phyloP scores from a whole-genome alignment of 176 grass and related monocot genomes.

The Coix lacrymajobi region DNA sequence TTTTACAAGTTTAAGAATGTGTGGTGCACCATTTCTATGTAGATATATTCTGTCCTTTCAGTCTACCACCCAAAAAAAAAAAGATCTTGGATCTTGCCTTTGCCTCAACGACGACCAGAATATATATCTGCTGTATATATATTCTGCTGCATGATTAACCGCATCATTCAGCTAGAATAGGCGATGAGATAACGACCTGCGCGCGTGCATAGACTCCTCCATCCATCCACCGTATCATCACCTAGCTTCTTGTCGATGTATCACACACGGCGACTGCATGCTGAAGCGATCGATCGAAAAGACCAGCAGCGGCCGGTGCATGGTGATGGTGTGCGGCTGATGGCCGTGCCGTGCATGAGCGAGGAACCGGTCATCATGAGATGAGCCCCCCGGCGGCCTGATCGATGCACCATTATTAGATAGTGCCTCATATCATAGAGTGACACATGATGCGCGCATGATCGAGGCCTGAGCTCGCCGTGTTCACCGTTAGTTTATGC shows the following conservation, averaged over 20 bases:
- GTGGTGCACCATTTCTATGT: no score
- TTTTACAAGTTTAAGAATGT: no score
- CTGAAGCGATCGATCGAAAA: background rate
- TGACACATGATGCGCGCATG: no score
- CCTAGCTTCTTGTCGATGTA: no score
- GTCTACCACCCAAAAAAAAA: no score
- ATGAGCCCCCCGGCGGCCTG: background rate
- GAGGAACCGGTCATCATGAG: constrained; percentile 25
- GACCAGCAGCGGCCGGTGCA: background rate
- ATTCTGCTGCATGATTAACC: constrained; percentile 14
- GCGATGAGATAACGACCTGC: constrained; percentile 7
- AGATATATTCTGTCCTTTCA: no score
- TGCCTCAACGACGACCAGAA: no score
- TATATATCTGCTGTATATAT: background rate
- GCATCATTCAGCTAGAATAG: constrained; percentile 12
- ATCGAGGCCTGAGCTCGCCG: no score
- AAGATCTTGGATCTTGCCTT: no score
- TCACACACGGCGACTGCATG: background rate
- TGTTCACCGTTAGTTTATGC: constrained; percentile 22
- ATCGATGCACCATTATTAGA: no score
- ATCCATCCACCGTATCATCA: no score
- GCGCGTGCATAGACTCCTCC: background rate
- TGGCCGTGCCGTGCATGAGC: background rate
- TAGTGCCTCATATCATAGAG: constrained; percentile 41
- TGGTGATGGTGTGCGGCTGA: constrained; percentile 10